Conservation (phyloP, 805 yeast species). For the Ogataea pilisensis region DNA sequence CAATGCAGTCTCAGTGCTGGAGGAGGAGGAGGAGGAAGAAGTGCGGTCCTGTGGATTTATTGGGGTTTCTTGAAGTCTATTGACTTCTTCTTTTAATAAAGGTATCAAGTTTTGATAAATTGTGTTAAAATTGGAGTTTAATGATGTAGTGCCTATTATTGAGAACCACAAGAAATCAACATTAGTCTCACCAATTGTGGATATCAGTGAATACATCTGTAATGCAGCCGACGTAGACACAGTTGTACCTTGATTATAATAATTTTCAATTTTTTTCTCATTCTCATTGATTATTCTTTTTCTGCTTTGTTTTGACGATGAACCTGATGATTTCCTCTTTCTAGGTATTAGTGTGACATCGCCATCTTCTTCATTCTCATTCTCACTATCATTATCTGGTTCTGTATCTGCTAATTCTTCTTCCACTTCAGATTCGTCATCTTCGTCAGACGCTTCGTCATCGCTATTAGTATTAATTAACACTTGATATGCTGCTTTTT, state of each 20-base stretch:
- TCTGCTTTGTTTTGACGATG: slow-evolving; percentile 35
- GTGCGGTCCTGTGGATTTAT: slow-evolving; percentile 5
- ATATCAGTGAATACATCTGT: slow-evolving; percentile 73
- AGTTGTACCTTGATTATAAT: slow-evolving; percentile 82
- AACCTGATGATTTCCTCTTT: slow-evolving; percentile 19
- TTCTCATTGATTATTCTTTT: slow-evolving; percentile 38
- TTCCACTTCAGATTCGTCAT: slow-evolving; percentile 31
- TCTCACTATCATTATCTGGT: slow-evolving; percentile 29
- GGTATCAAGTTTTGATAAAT: slow-evolving; percentile 73
- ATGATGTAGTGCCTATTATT: slow-evolving; percentile 81
- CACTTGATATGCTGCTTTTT: slow-evolving; percentile 57
- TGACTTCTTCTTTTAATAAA: slow-evolving; percentile 75
- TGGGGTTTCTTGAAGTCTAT: slow-evolving; percentile 49
- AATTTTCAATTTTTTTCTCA: slow-evolving; percentile 61
- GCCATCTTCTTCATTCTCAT: slow-evolving; percentile 30
- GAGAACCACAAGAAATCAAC: slow-evolving; percentile 75
- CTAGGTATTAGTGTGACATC: slow-evolving; percentile 24
- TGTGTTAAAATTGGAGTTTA: slow-evolving; percentile 68
- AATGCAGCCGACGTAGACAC: slow-evolving; percentile 70
- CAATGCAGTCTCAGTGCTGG: slow-evolving; percentile 7
- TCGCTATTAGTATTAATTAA: slow-evolving; percentile 40
- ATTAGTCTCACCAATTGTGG: slow-evolving; percentile 79
- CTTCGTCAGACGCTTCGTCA: slow-evolving; percentile 33
- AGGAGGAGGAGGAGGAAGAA: too few relatives aligned
- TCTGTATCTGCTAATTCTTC: slow-evolving; percentile 21